Percentiles rank a stretch among this genome's conserved stretches.
phyloP scores from a whole-genome alignment of 2,329 filamentous ascomycete species.

The Dothideomycetidae sp. region DNA sequence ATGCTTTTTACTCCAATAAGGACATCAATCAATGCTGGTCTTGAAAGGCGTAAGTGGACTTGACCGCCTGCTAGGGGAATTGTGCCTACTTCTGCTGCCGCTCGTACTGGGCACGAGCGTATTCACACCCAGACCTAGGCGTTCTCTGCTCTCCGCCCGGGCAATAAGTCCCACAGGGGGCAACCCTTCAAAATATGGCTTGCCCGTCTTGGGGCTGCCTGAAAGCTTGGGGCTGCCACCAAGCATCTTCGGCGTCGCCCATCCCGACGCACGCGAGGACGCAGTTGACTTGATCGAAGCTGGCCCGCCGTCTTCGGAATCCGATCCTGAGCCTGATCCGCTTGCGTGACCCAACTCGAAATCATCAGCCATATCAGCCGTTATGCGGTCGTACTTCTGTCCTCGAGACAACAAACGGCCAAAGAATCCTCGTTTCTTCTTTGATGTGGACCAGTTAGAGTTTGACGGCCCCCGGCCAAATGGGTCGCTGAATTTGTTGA shows the following conservation, averaged over 20 bases:
- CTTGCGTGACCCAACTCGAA: slow-evolving; percentile 64
- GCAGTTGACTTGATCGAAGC: slow-evolving; percentile 13
- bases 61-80: slow-evolving; percentile 4
- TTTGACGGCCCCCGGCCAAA: slow-evolving; percentile 16
- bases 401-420: slow-evolving; percentile 36
- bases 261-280: slow-evolving; percentile 43
- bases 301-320: slow-evolving; percentile 24
- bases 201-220: slow-evolving; percentile 2
- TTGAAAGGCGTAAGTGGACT: slow-evolving; percentile 7
- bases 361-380: slow-evolving; percentile 62
- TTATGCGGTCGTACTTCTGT: slow-evolving; percentile 59
- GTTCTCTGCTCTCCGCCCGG: slow-evolving; percentile 74
- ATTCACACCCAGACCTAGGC: slow-evolving; percentile 32
- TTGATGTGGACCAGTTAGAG: slow-evolving; percentile 34
- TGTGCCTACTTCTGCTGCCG: slow-evolving; percentile 8
- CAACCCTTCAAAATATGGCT: slow-evolving; percentile 34
- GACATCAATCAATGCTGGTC: neutral
- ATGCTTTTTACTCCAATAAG: too few relatives aligned
- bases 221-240: slow-evolving; percentile 10
- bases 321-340: slow-evolving; percentile 17
- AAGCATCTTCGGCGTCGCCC: slow-evolving; percentile 51
- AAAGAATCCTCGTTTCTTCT: slow-evolving; percentile 46
- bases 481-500: slow-evolving; percentile 36
- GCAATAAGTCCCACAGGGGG: slow-evolving; percentile 48
- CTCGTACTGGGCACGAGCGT: slow-evolving; percentile 3